Base-by-base conservation (phyloP, 768 basidiomycete species). In the Rickenella mellea region DNA sequence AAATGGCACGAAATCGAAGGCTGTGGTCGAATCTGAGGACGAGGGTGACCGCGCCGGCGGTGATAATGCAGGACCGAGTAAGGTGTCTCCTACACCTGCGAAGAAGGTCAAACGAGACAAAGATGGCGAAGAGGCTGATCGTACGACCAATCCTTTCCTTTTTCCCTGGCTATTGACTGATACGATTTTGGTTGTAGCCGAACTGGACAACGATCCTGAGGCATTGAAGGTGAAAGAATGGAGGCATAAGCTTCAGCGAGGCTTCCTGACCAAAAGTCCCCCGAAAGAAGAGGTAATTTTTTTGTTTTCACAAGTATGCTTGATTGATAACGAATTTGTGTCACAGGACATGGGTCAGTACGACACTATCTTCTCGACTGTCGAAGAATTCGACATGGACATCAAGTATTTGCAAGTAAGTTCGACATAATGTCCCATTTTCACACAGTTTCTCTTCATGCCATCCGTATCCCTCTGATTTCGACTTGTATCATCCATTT, bases 221-320 rank as follows among this genome's bases (percentile, higher is more conserved):
- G 83, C 78, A 19, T 53, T 66, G 42, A 80, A 82, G 59, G 89
- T 93, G 52, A 80, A 85, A 55, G 84, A 87, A 44, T 94, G 92
- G 91, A 71, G 93, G 50, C 90, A 94, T 60, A 84, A 78, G 60
- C 72, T 96, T 2, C 92, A 97, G 63, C 85, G 90, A 60, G 84
- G 78, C 0, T 84, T 91, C 66, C 57, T 93, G 40, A 78, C 79
- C 50, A 73, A 65, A 61, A 63, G 64, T 5, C 48, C 68, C 6
- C 82, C 86, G 4, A 80, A 76, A 51, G 73, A 74, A 8, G 78
- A 80, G 49, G 84, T 87, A 50, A 70, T 63, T 19, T 24, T 27
- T 36, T 48, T 26, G 3, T 39, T 40, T 46, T 21, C 17, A 27
- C 14, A 39, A 27, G 50, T 19, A 39, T 12, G 25, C 22, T 14